Conservation (phyloP, 495 filamentous ascomycete genomes). For the Platismatia glauca region DNA sequence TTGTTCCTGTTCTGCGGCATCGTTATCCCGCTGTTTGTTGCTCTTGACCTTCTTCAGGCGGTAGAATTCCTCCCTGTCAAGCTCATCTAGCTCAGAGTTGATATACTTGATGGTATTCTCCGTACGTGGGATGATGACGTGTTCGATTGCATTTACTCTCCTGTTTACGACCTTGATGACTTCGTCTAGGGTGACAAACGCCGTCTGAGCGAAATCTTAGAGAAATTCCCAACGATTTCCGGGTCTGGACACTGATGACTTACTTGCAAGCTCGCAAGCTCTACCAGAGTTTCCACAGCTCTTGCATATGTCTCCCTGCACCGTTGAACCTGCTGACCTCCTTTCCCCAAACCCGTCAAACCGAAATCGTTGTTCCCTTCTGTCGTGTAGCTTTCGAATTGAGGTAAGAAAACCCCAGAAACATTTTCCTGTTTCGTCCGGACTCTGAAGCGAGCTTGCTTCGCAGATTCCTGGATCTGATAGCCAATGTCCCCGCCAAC, state of each 20-base stretch:
- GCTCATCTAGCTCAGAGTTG: conserved; percentile 95
- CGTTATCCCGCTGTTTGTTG: conserved; percentile 81
- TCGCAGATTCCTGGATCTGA: conserved; percentile 93
- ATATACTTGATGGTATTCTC: conserved; percentile 99
- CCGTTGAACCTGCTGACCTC: conserved; percentile 91
- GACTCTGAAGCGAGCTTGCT: conserved; percentile 82
- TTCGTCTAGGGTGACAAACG: conserved; percentile 95
- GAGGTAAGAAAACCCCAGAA: conserved; percentile 84
- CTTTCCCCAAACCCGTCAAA: conserved; percentile 91
- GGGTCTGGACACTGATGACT: conserved; percentile 8
- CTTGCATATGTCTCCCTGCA: conserved; percentile 96
- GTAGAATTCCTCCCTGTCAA: conserved; percentile 98
- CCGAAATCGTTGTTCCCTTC: conserved; percentile 95
- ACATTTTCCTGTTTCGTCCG: conserved; percentile 97
- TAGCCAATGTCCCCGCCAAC: conserved; percentile 93
- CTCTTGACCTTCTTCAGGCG: conserved; percentile 91
- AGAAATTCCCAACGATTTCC: background rate
- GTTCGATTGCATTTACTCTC: conserved; percentile 96
- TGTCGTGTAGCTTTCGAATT: conserved; percentile 79
- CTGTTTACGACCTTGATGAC: conserved; percentile 99
- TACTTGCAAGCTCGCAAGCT: conserved; percentile 87
- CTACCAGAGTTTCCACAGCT: conserved; percentile 92
- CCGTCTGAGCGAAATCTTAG: conserved; percentile 49
- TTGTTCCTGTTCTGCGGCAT: conserved; percentile 27
- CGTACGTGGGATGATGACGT: conserved; percentile 96